Base-by-base conservation (phyloP, 2,329 filamentous ascomycete genomes). In the Fusarium haematococcum region DNA sequence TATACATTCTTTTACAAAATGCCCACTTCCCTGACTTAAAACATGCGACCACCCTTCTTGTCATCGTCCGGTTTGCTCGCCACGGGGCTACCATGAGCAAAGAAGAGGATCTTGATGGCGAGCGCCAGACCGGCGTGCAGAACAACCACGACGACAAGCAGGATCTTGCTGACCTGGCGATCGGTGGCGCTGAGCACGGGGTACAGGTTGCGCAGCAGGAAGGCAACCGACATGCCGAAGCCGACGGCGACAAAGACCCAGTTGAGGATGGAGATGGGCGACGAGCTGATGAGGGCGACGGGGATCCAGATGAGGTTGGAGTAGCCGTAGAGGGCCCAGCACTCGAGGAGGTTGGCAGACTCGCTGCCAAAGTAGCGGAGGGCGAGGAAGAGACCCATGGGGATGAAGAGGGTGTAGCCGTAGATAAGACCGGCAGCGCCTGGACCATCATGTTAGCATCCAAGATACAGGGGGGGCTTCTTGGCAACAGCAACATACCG, bases 231-330 rank as follows among this genome's bases (percentile, higher is more conserved):
- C 79, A 95, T 85, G 48, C 89, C 94, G 81, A 96, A 96, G 37
- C 95, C 95, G 73, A 98, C 88, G 33, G 90, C 95, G 18, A 98
- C 95, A 82, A 99, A 97, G 20, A 95, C 90, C 90, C 94, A 98
- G 86, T 99, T 99, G 75, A 99, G 90, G 65, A 95, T 91, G 64
- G 91, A 91, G 77, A 98, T 86, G 63, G 93, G 93, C 74, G 93
- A 96, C 94, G 95, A 98, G 81, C 93, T 95, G 76, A 98, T 94
- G 72, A 97, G 85, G 57, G 97, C 95, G 50, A 99, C 95, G 3
- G 93, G 94, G 78, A 99, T 95, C 97, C 97, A 99, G 80, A 99
- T 94, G 79, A 99, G 87, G 85, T 99, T 99, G 67, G 93, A 91
- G 86, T 99, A 99, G 64, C 97, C 97, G 83, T 98, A 99, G 39